These are phyloP conservation scores for Boletus patriciae DNA, from an alignment of 768 basidiomycete species.

Conservation along the genomic window DNA sequence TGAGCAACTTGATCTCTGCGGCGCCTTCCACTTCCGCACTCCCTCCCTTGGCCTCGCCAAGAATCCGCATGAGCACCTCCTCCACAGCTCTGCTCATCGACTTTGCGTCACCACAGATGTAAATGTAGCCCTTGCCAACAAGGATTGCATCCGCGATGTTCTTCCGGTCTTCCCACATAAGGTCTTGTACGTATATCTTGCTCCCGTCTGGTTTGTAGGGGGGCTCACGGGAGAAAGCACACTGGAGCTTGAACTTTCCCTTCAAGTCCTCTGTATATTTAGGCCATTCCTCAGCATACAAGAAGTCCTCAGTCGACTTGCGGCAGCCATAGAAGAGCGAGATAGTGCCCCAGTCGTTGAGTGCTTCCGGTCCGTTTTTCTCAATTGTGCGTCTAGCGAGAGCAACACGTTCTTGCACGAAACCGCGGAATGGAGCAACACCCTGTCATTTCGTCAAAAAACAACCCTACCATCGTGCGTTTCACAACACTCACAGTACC, in stretches of 20 bases:
- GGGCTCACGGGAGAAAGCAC: constrained; percentile 86
- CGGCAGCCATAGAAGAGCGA: constrained; percentile 97
- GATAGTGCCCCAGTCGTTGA: constrained; percentile 94
- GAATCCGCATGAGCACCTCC: constrained; percentile 75
- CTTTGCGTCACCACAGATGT: constrained; percentile 97
- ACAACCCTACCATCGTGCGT: background rate
- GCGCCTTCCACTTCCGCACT: constrained; percentile 82
- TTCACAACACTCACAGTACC: constrained; percentile 73
- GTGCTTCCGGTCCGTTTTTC: constrained; percentile 91
- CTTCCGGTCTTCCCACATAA: constrained; percentile 85
- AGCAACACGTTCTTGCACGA: constrained; percentile 96
- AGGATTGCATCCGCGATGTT: constrained; percentile 85
- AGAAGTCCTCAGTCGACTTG: constrained; percentile 81
- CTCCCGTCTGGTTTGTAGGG: constrained; percentile 86
- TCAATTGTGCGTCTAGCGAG: constrained; percentile 92
- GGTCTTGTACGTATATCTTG: constrained; percentile 99
- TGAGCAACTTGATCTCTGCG: constrained; percentile 91
- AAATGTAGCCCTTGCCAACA: constrained; percentile 94
- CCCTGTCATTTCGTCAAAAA: constrained; percentile 53
- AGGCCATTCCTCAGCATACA: constrained; percentile 96
- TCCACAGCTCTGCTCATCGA: constrained; percentile 96
- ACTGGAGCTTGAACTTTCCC: constrained; percentile 87
- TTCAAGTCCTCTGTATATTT: constrained; percentile 81
- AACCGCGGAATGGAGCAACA: constrained; percentile 99
- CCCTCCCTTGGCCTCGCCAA: constrained; percentile 94